Evolutionary conservation across 1,139 yeast species (phyloP).

Genomic region (Magnusiomyces suaveolens): DNA sequence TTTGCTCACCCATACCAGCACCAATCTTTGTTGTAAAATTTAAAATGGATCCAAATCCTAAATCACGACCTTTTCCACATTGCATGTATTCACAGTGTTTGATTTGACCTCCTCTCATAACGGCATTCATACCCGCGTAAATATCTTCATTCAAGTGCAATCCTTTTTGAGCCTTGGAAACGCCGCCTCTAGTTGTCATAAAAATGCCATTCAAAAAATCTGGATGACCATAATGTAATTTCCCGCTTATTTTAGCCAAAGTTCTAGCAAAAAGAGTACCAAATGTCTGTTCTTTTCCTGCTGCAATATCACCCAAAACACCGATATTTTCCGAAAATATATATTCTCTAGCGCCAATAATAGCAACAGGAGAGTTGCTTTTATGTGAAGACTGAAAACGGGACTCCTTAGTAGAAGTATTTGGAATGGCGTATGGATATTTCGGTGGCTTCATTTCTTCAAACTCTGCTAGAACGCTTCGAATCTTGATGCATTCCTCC

Average conservation of each 20-base stretch:
- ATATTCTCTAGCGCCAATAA: conserved; percentile 81
- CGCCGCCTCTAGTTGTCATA: conserved; percentile 86
- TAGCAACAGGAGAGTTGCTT: conserved; percentile 54
- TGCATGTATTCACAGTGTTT: conserved; percentile 83
- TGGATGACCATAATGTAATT: conserved; percentile 87
- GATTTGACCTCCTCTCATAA: conserved; percentile 73
- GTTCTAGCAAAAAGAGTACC: conserved; percentile 86
- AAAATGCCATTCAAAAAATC: conserved; percentile 76
- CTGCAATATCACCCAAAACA: conserved; percentile 82
- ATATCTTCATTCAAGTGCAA: conserved; percentile 83
- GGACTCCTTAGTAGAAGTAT: conserved; percentile 20
- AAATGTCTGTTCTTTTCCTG: conserved; percentile 88
- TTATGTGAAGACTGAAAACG: conserved; percentile 26
- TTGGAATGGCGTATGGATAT: conserved; percentile 20
- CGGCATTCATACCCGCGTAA: conserved; percentile 82
- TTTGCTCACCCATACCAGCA: conserved; percentile 92
- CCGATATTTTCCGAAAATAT: conserved; percentile 83
- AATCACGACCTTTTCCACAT: conserved; percentile 86
- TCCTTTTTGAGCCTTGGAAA: conserved; percentile 82
- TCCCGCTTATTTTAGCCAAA: conserved; percentile 76
- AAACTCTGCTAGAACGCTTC: conserved; percentile 69
- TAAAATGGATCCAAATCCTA: conserved; percentile 75
- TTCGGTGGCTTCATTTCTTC: conserved; percentile 43
- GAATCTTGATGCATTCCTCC: conserved; percentile 75
- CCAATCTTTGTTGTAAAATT: conserved; percentile 86